Base-by-base conservation (phyloP, 2,329 filamentous ascomycete species). In the Sarocladium kiliense region DNA sequence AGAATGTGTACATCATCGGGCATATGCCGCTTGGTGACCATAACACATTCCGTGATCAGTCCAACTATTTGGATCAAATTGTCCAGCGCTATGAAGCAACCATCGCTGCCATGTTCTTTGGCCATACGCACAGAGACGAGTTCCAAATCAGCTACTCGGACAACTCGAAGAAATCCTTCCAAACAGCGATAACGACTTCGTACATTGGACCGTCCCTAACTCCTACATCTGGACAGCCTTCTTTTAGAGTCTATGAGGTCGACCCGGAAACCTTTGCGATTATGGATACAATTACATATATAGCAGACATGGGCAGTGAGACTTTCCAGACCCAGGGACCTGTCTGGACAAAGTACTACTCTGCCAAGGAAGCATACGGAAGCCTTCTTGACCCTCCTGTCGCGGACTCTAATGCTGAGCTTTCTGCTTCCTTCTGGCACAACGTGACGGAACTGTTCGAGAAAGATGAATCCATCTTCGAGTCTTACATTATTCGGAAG, bases 351-450 rank as follows among this genome's bases (percentile, higher is more conserved):
- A 75, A 76, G 53, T 78, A 79, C 64, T 84, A 84, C 66, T 81
- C 78, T 2, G 81, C 78, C 30, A 80, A 77, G 62, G 75, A 76
- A 54, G 68, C 71, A 7, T 84, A 84, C 61, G 80, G 79, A 5
- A 60, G 71, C 0, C 66, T 75, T 1, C 65, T 79, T 14, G 63
- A 58, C 27, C 74, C 77, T 36, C 72, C 76, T 1, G 59, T 76
- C 1, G 65, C 64, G 11, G 60, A 68, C 41, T 44, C 65, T 2
- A 65, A 65, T 10, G 70, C 71, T 3, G 66, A 84, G 59, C 73
- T 86, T 32, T 79, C 77, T 1, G 76, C 80, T 0, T 75, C 75
- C 1, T 84, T 84, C 65, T 85, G 81, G 81, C 81, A 84, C 63
- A 75, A 79, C 59, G 70, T 84, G 19, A 84, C 81, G 1, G 68